Percentiles rank a stretch among this genome's conserved stretches.
Evolutionary conservation across 2,329 filamentous ascomycete species (phyloP).

Genomic region (Sclerotinia sclerotiorum): DNA sequence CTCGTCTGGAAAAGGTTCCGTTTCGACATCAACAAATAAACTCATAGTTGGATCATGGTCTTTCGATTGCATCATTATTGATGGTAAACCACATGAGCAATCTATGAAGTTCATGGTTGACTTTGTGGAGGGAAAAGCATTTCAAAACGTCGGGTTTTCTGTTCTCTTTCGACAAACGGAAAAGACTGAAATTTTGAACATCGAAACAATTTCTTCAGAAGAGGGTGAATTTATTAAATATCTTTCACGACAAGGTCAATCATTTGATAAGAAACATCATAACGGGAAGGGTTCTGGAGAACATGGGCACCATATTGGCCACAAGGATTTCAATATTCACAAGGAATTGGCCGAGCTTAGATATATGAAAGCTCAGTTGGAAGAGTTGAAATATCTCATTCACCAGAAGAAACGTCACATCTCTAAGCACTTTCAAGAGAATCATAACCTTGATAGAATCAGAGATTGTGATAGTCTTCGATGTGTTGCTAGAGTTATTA

Average conservation of each 20-base stretch:
- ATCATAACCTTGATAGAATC: constrained; percentile 41
- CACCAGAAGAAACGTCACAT: constrained; percentile 44
- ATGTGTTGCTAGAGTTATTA: constrained; percentile 47
- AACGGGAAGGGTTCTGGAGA: constrained; percentile 18
- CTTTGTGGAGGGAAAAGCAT: constrained; percentile 45
- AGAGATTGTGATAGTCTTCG: constrained; percentile 45
- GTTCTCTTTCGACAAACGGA: constrained; percentile 49
- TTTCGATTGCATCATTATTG: constrained; percentile 48
- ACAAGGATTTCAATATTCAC: constrained; percentile 40
- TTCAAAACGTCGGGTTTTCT: constrained; percentile 45
- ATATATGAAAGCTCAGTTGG: constrained; percentile 45
- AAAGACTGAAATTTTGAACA: constrained; percentile 45
- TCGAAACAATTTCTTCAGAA: constrained; percentile 45
- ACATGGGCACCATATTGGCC: neutral
- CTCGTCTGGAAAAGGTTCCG: constrained; percentile 43
- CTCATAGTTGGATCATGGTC: constrained; percentile 49
- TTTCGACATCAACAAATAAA: constrained; percentile 44
- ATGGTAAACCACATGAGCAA: constrained; percentile 46
- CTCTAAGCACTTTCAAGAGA: constrained; percentile 38
- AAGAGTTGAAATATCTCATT: constrained; percentile 47
- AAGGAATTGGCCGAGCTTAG: constrained; percentile 49
- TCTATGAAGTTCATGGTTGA: constrained; percentile 48
- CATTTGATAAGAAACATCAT: constrained; percentile 17
- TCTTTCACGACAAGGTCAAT: constrained; percentile 29
- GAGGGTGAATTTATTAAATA: constrained; percentile 33